phyloP scores from a whole-genome alignment of 441 rosid species.

The Pelargonium citronellum region DNA sequence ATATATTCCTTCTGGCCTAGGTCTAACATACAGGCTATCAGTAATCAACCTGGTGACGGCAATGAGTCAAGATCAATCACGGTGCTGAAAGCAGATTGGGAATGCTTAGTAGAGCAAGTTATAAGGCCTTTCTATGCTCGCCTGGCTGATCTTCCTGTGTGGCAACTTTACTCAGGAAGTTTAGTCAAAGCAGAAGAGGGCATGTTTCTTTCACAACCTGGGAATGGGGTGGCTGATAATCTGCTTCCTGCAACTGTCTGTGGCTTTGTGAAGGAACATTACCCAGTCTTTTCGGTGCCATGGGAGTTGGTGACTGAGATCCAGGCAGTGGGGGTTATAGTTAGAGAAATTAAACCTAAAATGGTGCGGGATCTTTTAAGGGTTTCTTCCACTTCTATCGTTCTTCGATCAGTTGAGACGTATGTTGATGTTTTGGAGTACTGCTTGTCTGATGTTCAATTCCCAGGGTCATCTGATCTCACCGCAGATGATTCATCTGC shows the following conservation, averaged over 20 bases:
- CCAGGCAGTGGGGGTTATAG: constrained; percentile 66
- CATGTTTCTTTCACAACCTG: constrained; percentile 97
- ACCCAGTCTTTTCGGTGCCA: constrained; percentile 92
- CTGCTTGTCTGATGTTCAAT: constrained; percentile 81
- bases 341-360: constrained; percentile 87
- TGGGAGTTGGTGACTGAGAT: constrained; percentile 92
- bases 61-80: constrained; percentile 30
- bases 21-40: constrained; percentile 39
- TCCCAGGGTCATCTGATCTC: constrained; percentile 39
- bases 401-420: constrained; percentile 80
- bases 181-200: constrained; percentile 94
- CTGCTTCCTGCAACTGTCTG: constrained; percentile 94
- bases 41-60: constrained; percentile 33
- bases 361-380: constrained; percentile 92
- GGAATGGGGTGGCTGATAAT: constrained; percentile 66
- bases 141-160: constrained; percentile 83
- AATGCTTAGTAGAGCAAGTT: constrained; percentile 75
- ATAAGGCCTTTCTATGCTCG: constrained; percentile 86
- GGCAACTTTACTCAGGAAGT: constrained; percentile 96
- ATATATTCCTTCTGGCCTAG: constrained; percentile 95
- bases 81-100: constrained; percentile 61
- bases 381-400: constrained; percentile 56
- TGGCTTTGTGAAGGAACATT: constrained; percentile 91
- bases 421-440: constrained; percentile 89
- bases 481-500: constrained; percentile 28